Conservation (phyloP, 257 asterid species). For the Lycium ferocissimum region DNA sequence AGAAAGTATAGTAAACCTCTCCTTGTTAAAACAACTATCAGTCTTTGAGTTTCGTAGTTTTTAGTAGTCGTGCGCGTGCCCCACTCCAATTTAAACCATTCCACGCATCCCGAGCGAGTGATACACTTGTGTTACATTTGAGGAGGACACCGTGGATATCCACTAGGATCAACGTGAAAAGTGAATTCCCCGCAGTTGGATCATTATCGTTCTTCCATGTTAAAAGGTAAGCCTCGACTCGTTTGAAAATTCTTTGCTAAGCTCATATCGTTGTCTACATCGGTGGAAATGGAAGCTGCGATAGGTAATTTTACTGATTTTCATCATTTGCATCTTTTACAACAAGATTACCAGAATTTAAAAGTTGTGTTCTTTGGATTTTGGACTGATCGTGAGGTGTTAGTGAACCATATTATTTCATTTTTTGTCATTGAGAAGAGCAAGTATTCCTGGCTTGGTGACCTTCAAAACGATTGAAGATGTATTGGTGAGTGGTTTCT, state of each 20-base stretch:
- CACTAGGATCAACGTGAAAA: conserved; percentile 37
- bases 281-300: conserved; percentile 39
- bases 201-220: conserved; percentile 11
- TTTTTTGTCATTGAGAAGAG: background rate
- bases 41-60: background rate
- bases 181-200: background rate
- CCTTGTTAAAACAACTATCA: background rate
- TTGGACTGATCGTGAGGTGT: background rate
- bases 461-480: background rate
- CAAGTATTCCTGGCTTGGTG: background rate
- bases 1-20: background rate
- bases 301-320: conserved; percentile 29
- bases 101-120: too few relatives aligned
- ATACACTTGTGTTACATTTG: background rate
- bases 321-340: conserved; percentile 43
- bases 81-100: background rate
- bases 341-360: background rate
- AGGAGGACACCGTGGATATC: conserved; percentile 3
- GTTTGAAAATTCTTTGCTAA: conserved; percentile 40
- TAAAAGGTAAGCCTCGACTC: background rate
- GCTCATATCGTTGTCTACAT: conserved; percentile 34
- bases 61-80: background rate
- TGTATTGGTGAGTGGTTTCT: background rate
- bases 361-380: background rate
- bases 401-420: background rate